A percentile compares a stretch with the other conserved stretches of the same genome.
These are phyloP conservation scores for Ganoderma multipileum DNA, from an alignment of 1,284 basidiomycete species.

Conservation along the genomic window DNA sequence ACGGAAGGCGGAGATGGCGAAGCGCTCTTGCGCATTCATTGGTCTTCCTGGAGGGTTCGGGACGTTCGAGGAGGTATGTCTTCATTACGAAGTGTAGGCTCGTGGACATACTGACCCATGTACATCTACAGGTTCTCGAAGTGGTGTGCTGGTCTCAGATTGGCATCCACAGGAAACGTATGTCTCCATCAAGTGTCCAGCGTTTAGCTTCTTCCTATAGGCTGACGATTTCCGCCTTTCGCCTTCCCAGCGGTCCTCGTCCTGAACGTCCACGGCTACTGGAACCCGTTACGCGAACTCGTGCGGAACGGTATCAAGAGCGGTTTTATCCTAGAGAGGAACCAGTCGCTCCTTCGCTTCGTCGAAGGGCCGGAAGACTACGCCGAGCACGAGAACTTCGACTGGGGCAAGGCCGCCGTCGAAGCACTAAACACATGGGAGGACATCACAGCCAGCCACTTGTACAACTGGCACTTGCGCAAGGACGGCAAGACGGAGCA, in stretches of 20 bases:
- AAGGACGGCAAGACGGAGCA: conserved; percentile 30
- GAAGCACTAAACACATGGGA: conserved; percentile 73
- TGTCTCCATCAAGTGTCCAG: conserved; percentile 31
- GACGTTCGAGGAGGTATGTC: conserved; percentile 87
- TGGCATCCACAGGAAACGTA: conserved; percentile 88
- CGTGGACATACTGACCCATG: too few relatives aligned
- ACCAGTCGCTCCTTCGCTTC: conserved; percentile 68
- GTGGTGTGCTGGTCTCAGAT: conserved; percentile 93
- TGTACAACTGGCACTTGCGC: conserved; percentile 40
- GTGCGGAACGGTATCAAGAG: conserved; percentile 70
- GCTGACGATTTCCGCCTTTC: background rate
- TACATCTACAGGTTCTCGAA: conserved; percentile 72
- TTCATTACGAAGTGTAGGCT: background rate
- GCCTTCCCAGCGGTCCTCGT: conserved; percentile 73
- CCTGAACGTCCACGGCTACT: conserved; percentile 84
- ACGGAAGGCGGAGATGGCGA: conserved; percentile 89
- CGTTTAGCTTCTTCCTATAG: background rate
- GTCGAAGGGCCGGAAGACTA: conserved; percentile 72
- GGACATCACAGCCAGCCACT: conserved; percentile 34
- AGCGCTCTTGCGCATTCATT: conserved; percentile 79
- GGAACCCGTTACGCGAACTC: conserved; percentile 77
- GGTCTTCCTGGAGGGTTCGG: conserved; percentile 92
- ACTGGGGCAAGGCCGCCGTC: conserved; percentile 82
- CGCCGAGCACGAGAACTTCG: conserved; percentile 62
- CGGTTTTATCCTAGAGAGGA: conserved; percentile 78